Evolutionary conservation across 1,284 basidiomycete genomes (phyloP).

Genomic region (Ustilago vetiveriae): DNA sequence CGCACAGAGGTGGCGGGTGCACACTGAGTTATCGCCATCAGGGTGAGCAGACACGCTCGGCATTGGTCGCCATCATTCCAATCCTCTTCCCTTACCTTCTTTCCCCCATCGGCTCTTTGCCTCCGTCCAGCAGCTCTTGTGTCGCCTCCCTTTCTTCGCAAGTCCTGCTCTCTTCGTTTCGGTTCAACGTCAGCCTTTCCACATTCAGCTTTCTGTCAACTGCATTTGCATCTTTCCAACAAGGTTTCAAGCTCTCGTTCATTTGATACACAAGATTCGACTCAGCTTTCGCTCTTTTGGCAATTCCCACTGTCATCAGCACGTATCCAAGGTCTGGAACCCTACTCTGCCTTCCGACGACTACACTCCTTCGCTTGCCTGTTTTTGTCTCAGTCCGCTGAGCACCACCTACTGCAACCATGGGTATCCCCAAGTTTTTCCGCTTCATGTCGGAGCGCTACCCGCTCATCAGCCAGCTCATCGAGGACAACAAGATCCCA

Average conservation of each 20-base stretch:
- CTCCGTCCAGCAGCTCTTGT: conserved; percentile 39
- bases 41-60: too few species aligned
- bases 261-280: not conserved
- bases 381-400: not conserved
- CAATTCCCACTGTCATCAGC: not conserved
- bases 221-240: conserved; percentile 27
- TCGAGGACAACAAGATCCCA: conserved; percentile 94
- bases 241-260: not conserved
- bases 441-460: conserved; percentile 84
- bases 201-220: conserved; percentile 10
- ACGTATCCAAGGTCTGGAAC: not conserved
- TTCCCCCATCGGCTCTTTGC: conserved; percentile 37
- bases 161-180: conserved; percentile 13
- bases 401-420: conserved; percentile 15
- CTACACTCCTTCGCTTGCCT: too few species aligned
- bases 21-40: too few species aligned
- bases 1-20: too few species aligned
- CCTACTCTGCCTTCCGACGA: too few species aligned
- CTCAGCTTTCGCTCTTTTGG: conserved; percentile 1
- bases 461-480: conserved; percentile 95
- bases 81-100: not conserved
- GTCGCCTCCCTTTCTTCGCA: conserved; percentile 8
- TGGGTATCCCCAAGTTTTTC: conserved; percentile 71
- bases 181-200: conserved; percentile 9
- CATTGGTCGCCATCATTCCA: not conserved